Percentiles rank a stretch among this genome's conserved stretches.
Conservation (phyloP, 1,284 basidiomycete species). For the Heterobasidion annosum region DNA sequence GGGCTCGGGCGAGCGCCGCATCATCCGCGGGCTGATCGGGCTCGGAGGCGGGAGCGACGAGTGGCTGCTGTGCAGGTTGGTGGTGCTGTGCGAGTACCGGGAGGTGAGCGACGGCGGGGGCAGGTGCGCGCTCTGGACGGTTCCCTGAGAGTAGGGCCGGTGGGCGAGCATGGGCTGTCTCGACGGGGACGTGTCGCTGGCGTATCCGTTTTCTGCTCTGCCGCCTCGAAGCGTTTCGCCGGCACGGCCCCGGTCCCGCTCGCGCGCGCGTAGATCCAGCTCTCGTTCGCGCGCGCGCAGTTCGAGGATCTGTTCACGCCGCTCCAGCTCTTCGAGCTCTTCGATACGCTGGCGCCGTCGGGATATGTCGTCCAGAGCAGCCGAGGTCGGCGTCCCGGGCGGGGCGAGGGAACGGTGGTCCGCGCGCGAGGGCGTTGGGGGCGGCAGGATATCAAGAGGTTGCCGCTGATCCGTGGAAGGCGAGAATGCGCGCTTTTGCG, state of each 20-base stretch:
- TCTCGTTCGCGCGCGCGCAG: slow-evolving; percentile 52
- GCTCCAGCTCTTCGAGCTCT: slow-evolving; percentile 40
- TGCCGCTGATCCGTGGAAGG: not conserved
- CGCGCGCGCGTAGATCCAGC: slow-evolving; percentile 36
- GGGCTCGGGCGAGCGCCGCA: slow-evolving; percentile 2
- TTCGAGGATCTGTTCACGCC: slow-evolving; percentile 44
- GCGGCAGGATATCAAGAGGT: not conserved
- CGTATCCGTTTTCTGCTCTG: slow-evolving; percentile 16
- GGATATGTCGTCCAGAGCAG: slow-evolving; percentile 12
- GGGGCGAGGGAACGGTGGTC: slow-evolving; percentile 1
- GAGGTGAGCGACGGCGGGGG: slow-evolving; percentile 7
- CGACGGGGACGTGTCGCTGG: slow-evolving; percentile 15
- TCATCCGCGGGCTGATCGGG: slow-evolving; percentile 10
- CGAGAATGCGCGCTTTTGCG: not conserved
- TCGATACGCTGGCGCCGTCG: slow-evolving; percentile 37
- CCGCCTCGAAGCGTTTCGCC: slow-evolving; percentile 9
- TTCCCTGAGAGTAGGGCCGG: slow-evolving; percentile 11
- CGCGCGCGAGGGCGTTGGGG: slow-evolving; percentile 1
- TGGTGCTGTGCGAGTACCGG: slow-evolving; percentile 34
- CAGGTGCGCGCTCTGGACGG: slow-evolving; percentile 9
- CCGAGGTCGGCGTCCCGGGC: slow-evolving; percentile 6
- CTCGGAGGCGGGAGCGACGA: slow-evolving; percentile 10
- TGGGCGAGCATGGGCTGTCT: slow-evolving; percentile 6
- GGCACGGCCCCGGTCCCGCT: not conserved
- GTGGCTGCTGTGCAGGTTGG: slow-evolving; percentile 25